Evolutionary conservation across 1,284 basidiomycete genomes (phyloP), one percentile per base, ranked within the genome.

Genomic region (Malassezia slooffiae): DNA sequence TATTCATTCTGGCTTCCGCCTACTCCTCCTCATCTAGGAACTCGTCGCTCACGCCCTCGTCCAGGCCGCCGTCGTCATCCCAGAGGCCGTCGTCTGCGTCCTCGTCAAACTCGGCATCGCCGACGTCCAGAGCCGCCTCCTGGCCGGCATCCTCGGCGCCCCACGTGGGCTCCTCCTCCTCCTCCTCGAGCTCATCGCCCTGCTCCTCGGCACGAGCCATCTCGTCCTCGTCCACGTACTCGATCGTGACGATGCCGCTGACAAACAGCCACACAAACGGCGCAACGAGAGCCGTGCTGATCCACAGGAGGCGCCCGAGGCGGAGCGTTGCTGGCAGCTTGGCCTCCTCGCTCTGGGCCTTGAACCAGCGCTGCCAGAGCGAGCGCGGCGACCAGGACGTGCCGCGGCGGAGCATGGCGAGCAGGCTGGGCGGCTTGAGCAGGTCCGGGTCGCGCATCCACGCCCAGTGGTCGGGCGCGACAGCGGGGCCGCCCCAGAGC

Each of bases 221-320:
- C 11, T 38, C 40, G 15, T 43, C 44, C 9, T 30, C 26, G 13
- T 52, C 49, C 15, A 43, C 43, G 12, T 45, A 43, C 34, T 53
- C 44, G 22, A 63, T 52, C 48, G 52, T 57, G 43, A 63, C 53
- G 49, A 63, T 53, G 28, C 60, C 60, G 28, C 54, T 58, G 19
- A 52, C 51, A 40, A 60, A 50, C n/a, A 59, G 40, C 38, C 49
- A 63, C 11, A 53, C 54, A 11, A 63, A 40, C 28, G 59, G 27
- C 10, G 54, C 60, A 3, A 63, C 16, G n/a, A 63, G 27, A 7
- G 60, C 60, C 16, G 50, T 50, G 21, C 48, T 47, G 34, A 56
- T 47, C 54, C 58, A 63, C 26, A 54, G 23, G 10, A 47, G 39
- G 17, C 60, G 46, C 15, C 60, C 60, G 23, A 47, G 38, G 7